Evolutionary conservation across 1,139 yeast genomes (phyloP).

Genomic region (Pichia sp.): DNA sequence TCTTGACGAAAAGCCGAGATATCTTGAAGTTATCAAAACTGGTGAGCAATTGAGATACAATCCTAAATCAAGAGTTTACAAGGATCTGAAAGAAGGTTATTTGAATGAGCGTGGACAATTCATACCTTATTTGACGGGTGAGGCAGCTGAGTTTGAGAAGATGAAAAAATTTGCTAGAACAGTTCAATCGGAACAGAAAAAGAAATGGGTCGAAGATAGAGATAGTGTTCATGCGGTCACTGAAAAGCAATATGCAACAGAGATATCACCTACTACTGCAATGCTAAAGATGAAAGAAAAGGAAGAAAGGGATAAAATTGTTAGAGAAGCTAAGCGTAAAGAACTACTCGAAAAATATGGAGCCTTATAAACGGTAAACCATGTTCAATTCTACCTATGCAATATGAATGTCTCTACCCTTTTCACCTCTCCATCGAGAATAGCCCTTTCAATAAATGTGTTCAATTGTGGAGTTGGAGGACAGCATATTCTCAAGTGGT

Average conservation of each 20-base stretch:
- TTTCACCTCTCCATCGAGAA: not conserved
- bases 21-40: slow-evolving; percentile 34
- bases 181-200: slow-evolving; percentile 22
- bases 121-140: slow-evolving; percentile 48
- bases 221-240: slow-evolving; percentile 33
- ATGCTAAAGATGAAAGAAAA: slow-evolving; percentile 42
- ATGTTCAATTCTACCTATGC: too few species aligned
- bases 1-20: slow-evolving; percentile 39
- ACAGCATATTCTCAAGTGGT: not conserved
- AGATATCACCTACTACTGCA: slow-evolving; percentile 59
- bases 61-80: slow-evolving; percentile 53
- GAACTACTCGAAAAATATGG: slow-evolving; percentile 43
- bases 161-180: slow-evolving; percentile 46
- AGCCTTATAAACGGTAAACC: slow-evolving; percentile 16
- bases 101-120: slow-evolving; percentile 50
- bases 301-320: slow-evolving; percentile 33
- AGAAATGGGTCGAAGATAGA: slow-evolving; percentile 23
- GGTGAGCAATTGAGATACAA: slow-evolving; percentile 41
- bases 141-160: slow-evolving; percentile 46
- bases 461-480: not conserved
- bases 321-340: slow-evolving; percentile 33
- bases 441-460: slow-evolving; percentile 1
- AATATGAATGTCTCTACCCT: not conserved
- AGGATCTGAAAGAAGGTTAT: slow-evolving; percentile 44
- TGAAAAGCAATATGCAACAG: slow-evolving; percentile 43